These are phyloP conservation scores for Tricholoma furcatifolium DNA, from an alignment of 768 basidiomycete species.

Conservation along the genomic window DNA sequence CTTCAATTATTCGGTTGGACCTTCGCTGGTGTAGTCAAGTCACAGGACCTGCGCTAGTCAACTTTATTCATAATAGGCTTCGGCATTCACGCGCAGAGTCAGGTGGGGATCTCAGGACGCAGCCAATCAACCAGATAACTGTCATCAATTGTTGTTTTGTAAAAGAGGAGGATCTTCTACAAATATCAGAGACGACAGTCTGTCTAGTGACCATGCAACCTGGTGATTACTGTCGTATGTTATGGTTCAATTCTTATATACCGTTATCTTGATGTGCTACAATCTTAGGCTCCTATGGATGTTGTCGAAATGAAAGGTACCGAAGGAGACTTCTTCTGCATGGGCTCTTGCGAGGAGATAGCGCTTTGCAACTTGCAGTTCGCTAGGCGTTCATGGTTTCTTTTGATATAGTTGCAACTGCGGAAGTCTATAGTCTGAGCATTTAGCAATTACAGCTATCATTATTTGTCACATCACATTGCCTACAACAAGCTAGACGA, in stretches of 20 bases:
- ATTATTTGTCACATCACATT: no score
- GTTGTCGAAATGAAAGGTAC: slow-evolving; percentile 58
- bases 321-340: slow-evolving; percentile 46
- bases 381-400: background rate
- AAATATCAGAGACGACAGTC: slow-evolving; percentile 43
- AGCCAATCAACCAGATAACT: slow-evolving; percentile 42
- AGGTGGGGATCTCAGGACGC: background rate
- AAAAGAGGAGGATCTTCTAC: slow-evolving; percentile 50
- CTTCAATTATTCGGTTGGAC: slow-evolving; percentile 46
- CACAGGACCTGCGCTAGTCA: slow-evolving; percentile 47
- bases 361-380: background rate
- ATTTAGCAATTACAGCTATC: no score
- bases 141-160: slow-evolving; percentile 60
- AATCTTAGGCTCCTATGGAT: slow-evolving; percentile 39
- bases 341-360: slow-evolving; percentile 1
- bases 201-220: slow-evolving; percentile 44
- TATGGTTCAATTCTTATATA: slow-evolving; percentile 24
- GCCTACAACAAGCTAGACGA: background rate
- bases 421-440: no score
- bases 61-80: slow-evolving; percentile 43
- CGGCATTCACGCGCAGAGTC: background rate
- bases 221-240: slow-evolving; percentile 58
- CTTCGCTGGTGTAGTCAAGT: slow-evolving; percentile 61
- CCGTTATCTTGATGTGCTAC: background rate
- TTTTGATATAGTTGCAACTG: no score